Evolutionary conservation across 768 basidiomycete species (phyloP).

Genomic region (Chalciporus sphaerocephalus): DNA sequence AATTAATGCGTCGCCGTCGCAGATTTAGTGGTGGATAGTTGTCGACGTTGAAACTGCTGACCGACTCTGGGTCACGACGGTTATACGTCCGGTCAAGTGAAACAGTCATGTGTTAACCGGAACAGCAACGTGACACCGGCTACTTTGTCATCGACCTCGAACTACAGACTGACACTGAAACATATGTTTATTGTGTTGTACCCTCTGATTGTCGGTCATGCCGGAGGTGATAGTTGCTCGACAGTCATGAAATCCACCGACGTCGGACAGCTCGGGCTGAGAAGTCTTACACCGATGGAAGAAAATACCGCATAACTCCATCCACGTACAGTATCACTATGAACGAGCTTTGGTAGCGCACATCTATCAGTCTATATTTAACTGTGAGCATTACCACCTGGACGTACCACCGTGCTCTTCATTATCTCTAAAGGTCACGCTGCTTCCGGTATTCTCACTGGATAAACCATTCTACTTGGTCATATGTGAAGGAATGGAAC

Average conservation of each 20-base stretch:
- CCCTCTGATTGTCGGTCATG: neutral
- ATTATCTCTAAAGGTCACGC: neutral
- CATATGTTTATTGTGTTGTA: neutral
- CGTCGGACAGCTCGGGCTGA: too few relatives aligned
- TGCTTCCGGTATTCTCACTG: neutral
- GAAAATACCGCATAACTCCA: too few relatives aligned
- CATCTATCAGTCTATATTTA: neutral
- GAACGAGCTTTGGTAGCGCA: too few relatives aligned
- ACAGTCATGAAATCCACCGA: too few relatives aligned
- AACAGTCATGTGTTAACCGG: constrained; percentile 23
- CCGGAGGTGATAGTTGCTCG: neutral
- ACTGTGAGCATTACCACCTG: neutral
- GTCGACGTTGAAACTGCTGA: neutral
- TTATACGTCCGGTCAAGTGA: constrained; percentile 19
- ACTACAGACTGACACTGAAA: too few relatives aligned
- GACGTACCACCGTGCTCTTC: neutral
- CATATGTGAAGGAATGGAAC: neutral
- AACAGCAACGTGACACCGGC: constrained; percentile 1
- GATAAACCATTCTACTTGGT: neutral
- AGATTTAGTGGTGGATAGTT: neutral
- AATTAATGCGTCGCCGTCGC: constrained; percentile 1
- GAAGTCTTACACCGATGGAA: too few relatives aligned
- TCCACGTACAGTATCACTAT: too few relatives aligned
- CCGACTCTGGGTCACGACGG: neutral
- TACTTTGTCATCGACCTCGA: neutral